These are phyloP conservation scores for Chlamydomonas sp. DNA, from an alignment of 139 green algal genomes.

Conservation along the genomic window DNA sequence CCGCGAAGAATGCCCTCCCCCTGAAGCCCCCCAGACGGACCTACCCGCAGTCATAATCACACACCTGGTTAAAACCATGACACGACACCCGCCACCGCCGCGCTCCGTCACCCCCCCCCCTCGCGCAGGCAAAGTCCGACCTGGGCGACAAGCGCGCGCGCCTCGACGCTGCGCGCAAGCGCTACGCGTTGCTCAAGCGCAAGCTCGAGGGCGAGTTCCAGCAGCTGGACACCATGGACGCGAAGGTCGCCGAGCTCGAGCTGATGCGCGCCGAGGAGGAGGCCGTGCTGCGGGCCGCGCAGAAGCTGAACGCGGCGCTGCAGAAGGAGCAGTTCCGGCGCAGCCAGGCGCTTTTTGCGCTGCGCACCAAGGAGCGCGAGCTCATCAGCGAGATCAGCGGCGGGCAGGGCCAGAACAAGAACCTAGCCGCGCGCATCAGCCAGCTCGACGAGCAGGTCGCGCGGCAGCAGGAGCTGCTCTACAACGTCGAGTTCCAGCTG, in stretches of 20 bases:
- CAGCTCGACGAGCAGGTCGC: conserved; percentile 59
- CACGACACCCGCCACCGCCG: too few relatives aligned
- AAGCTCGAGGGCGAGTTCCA: conserved; percentile 55
- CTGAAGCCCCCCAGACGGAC: too few relatives aligned
- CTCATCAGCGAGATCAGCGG: conserved; percentile 67
- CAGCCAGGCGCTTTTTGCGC: conserved; percentile 50
- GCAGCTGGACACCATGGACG: conserved; percentile 51
- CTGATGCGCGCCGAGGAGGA: conserved; percentile 37
- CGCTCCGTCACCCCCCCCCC: too few relatives aligned
- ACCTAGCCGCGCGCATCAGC: conserved; percentile 50
- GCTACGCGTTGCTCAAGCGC: conserved; percentile 33
- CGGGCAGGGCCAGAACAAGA: conserved; percentile 64
- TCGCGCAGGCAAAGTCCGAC: conserved; percentile 1
- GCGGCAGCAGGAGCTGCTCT: conserved; percentile 79
- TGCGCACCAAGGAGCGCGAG: conserved; percentile 55
- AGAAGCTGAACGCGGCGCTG: conserved; percentile 41
- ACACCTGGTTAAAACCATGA: too few relatives aligned
- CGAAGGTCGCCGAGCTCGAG: conserved; percentile 46
- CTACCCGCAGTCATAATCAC: too few relatives aligned
- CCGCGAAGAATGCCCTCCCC: too few relatives aligned
- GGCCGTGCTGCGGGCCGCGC: conserved; percentile 27
- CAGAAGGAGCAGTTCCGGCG: conserved; percentile 57
- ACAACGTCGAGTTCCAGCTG: conserved; percentile 75
- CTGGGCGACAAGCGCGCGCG: conserved; percentile 37
- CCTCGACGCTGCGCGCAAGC: conserved; percentile 22